Evolutionary conservation across 768 basidiomycete genomes (phyloP).

Genomic region (Scleroderma bovista): DNA sequence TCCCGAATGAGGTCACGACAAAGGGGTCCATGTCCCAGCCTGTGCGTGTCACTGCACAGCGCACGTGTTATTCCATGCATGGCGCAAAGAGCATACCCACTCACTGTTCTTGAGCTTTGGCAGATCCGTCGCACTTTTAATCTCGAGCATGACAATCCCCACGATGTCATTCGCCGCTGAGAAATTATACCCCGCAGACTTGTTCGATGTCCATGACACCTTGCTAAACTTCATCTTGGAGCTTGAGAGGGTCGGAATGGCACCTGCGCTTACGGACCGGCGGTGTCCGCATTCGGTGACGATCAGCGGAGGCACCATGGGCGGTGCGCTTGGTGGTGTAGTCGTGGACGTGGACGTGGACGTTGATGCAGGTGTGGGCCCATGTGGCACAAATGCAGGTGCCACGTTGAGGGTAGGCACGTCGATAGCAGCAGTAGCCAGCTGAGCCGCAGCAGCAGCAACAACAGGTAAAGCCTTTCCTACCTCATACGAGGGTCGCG

Average conservation of each 20-base stretch:
- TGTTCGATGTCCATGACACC: slow-evolving; percentile 33
- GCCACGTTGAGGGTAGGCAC: slow-evolving; percentile 12
- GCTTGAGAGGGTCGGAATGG: slow-evolving; percentile 16
- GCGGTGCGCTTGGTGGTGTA: slow-evolving; percentile 17
- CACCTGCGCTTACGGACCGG: slow-evolving; percentile 28
- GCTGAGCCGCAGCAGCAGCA: not conserved
- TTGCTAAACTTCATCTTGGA: slow-evolving; percentile 33
- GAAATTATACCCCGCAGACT: slow-evolving; percentile 51
- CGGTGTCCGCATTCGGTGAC: slow-evolving; percentile 21
- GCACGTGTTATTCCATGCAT: not conserved
- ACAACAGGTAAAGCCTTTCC: not conserved
- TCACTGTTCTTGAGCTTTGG: slow-evolving; percentile 83
- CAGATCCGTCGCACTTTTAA: slow-evolving; percentile 75
- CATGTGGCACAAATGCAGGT: slow-evolving; percentile 5
- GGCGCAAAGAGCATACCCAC: slow-evolving; percentile 25
- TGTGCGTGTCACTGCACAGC: slow-evolving; percentile 65
- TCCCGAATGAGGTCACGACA: slow-evolving; percentile 91
- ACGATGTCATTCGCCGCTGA: slow-evolving; percentile 74
- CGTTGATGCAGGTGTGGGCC: slow-evolving; percentile 3
- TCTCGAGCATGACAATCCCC: slow-evolving; percentile 94
- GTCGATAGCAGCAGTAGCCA: slow-evolving; percentile 4
- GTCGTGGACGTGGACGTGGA: slow-evolving; percentile 3
- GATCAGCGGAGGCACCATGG: not conserved
- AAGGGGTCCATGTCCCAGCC: slow-evolving; percentile 99
- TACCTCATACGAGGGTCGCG: slow-evolving; percentile 26